Evolutionary conservation across 805 yeast species (phyloP).

Genomic region (Barnettozyma wickerhamii): DNA sequence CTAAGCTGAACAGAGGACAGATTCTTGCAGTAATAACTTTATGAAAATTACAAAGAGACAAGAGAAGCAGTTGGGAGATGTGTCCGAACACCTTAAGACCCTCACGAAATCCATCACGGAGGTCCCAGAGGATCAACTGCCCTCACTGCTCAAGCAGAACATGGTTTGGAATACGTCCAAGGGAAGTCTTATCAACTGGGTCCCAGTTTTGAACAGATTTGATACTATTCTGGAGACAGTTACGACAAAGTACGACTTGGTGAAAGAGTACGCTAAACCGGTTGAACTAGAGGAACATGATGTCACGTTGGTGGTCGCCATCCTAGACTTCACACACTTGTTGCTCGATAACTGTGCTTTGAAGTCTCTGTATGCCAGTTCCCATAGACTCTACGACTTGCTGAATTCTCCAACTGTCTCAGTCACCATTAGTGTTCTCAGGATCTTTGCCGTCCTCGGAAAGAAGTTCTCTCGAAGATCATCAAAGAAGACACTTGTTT

Average conservation of each 20-base stretch:
- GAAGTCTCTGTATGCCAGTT: conserved; percentile 62
- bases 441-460: conserved; percentile 53
- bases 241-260: conserved; percentile 49
- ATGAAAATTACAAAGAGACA: conserved; percentile 27
- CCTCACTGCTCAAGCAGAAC: conserved; percentile 34
- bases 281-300: conserved; percentile 43
- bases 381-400: conserved; percentile 54
- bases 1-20: no score
- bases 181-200: conserved; percentile 74
- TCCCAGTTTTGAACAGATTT: conserved; percentile 67
- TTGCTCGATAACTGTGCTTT: conserved; percentile 68
- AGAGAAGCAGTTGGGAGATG: conserved; percentile 20
- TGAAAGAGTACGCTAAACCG: conserved; percentile 43
- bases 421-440: conserved; percentile 56
- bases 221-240: conserved; percentile 59
- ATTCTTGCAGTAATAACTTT: no score
- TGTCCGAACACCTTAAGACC: conserved; percentile 30
- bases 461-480: conserved; percentile 53
- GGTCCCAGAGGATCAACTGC: conserved; percentile 36
- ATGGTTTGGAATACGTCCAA: conserved; percentile 57
- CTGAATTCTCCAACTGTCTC: conserved; percentile 55
- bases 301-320: conserved; percentile 40
- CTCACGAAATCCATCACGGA: conserved; percentile 36
- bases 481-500: conserved; percentile 16
- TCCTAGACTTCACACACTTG: conserved; percentile 57